phyloP scores from a whole-genome alignment of 257 asterid species.

The Apocynum venetum region DNA sequence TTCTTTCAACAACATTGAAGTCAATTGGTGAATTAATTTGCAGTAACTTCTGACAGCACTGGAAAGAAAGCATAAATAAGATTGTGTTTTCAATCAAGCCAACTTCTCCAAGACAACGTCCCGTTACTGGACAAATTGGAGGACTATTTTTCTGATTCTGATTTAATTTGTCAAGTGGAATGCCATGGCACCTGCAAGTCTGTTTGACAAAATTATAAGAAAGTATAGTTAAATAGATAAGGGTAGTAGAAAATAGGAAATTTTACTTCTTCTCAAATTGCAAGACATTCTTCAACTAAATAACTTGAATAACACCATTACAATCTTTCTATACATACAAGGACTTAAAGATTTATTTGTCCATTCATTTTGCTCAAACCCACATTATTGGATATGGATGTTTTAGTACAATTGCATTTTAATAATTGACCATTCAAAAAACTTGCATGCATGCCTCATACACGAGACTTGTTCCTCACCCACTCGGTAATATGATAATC shows the following conservation, averaged over 20 bases:
- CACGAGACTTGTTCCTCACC: not conserved
- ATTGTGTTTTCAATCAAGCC: constrained; percentile 60
- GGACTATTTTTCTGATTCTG: constrained; percentile 22
- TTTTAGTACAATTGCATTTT: not conserved
- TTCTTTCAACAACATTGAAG: constrained; percentile 72
- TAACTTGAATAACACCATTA: not conserved
- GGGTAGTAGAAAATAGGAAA: not conserved
- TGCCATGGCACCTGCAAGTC: constrained; percentile 94
- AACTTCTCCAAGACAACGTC: constrained; percentile 42
- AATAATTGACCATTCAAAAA: not conserved
- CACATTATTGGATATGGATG: not conserved
- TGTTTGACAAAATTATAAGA: constrained; percentile 32
- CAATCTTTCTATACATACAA: not conserved
- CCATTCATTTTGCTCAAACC: not conserved
- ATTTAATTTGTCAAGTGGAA: constrained; percentile 52
- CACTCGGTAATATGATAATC: not conserved
- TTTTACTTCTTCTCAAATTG: not conserved
- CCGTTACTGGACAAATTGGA: constrained; percentile 57
- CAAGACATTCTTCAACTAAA: not conserved
- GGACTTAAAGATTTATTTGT: not conserved
- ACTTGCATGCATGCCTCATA: not conserved
- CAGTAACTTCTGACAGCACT: constrained; percentile 41
- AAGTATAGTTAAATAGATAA: constrained; percentile 4
- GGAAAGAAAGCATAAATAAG: constrained; percentile 84
- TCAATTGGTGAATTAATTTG: constrained; percentile 56